Percentiles rank a stretch among this genome's conserved stretches.
phyloP scores from a whole-genome alignment of 2,329 filamentous ascomycete genomes.

The Sphaceloma murrayae region DNA sequence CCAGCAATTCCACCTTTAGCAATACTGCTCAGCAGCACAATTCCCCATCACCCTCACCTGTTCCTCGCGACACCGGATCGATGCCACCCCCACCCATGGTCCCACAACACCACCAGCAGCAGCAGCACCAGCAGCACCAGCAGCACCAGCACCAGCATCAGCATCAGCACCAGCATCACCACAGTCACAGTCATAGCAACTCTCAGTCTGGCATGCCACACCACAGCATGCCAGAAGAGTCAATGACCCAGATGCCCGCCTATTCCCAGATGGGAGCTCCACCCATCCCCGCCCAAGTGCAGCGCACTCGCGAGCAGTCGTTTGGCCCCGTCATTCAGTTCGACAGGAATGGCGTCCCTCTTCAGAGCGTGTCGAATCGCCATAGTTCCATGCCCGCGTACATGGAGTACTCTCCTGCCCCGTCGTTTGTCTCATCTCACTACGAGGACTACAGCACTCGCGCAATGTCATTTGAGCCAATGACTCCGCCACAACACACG shows the following conservation, averaged over 20 bases:
- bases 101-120: constrained; percentile 37
- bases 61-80: constrained; percentile 80
- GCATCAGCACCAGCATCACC: too few relatives aligned
- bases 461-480: constrained; percentile 89
- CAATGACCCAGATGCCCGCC: constrained; percentile 53
- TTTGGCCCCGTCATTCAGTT: constrained; percentile 67
- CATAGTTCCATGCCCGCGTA: constrained; percentile 99
- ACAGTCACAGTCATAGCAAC: constrained; percentile 25
- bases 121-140: constrained; percentile 28
- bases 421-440: constrained; percentile 96
- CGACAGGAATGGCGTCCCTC: constrained; percentile 81
- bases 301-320: constrained; percentile 79
- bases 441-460: constrained; percentile 97
- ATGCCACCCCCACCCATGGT: constrained; percentile 91
- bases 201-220: constrained; percentile 27
- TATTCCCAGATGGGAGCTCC: constrained; percentile 64
- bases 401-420: constrained; percentile 94
- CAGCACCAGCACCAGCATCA: constrained; percentile 25
- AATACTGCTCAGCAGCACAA: constrained; percentile 38
- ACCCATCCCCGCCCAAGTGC: constrained; percentile 58
- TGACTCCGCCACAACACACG: constrained; percentile 89
- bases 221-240: constrained; percentile 50
- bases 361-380: constrained; percentile 75
- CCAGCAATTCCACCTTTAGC: constrained; percentile 86
- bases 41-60: constrained; percentile 76